These are phyloP conservation scores for Silene coronaria DNA, from an alignment of 179 eudicot species.

Conservation along the genomic window DNA sequence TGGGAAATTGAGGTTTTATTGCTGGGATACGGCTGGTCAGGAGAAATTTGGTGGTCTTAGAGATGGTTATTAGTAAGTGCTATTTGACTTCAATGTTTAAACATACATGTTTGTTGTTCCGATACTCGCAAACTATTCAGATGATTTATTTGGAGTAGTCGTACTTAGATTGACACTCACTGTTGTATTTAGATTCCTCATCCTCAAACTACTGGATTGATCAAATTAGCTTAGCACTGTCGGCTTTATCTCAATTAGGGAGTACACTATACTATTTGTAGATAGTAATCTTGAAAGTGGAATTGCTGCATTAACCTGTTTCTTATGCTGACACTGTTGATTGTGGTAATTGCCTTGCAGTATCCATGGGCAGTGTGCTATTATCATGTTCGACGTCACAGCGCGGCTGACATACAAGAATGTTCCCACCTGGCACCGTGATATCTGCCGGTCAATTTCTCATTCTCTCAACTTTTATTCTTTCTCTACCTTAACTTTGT, in stretches of 20 bases:
- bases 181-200: no score
- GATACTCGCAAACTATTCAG: no score
- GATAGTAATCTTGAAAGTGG: no score
- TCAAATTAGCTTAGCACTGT: no score
- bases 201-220: no score
- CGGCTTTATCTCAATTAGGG: no score
- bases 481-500: not conserved
- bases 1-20: slow-evolving; percentile 48
- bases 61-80: slow-evolving; percentile 53
- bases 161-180: no score
- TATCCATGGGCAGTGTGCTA: slow-evolving; percentile 65
- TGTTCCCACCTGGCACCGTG: slow-evolving; percentile 65
- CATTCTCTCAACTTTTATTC: not conserved
- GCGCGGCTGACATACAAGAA: slow-evolving; percentile 62
- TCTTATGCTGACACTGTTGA: not conserved
- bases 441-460: slow-evolving; percentile 42
- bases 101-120: no score
- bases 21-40: slow-evolving; percentile 73
- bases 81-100: no score
- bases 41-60: slow-evolving; percentile 61
- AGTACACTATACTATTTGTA: no score
- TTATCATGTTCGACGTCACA: slow-evolving; percentile 61
- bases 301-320: not conserved
- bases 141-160: no score
- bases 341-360: slow-evolving; percentile 29